phyloP scores from a whole-genome alignment of 1,139 yeast species.

The Yamadazyma trypodendri region DNA sequence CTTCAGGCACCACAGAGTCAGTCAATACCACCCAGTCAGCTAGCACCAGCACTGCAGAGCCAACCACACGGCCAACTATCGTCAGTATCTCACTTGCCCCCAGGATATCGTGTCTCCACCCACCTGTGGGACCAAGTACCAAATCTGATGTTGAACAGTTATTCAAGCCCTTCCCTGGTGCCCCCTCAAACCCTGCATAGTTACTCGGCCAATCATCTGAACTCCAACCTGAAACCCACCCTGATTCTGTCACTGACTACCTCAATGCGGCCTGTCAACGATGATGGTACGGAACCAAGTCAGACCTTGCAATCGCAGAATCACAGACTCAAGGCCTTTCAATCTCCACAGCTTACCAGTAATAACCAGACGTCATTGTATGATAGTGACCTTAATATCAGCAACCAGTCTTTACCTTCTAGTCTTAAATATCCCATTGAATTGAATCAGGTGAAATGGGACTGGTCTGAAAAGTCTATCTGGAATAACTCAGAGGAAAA shows the following conservation, averaged over 20 bases:
- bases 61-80: no score
- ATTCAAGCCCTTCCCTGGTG: not conserved
- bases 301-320: not conserved
- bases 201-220: not conserved
- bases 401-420: slow-evolving; percentile 13
- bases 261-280: not conserved
- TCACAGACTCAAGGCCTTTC: slow-evolving; percentile 5
- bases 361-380: slow-evolving; percentile 3
- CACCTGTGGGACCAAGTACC: not conserved
- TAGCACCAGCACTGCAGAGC: no score
- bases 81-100: no score
- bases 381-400: slow-evolving; percentile 10
- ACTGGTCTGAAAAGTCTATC: slow-evolving; percentile 14
- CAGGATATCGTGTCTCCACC: no score
- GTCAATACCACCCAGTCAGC: no score
- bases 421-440: slow-evolving; percentile 10
- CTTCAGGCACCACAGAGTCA: no score
- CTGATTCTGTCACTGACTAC: slow-evolving; percentile 5
- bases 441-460: slow-evolving; percentile 11
- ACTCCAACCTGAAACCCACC: not conserved
- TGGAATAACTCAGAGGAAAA: slow-evolving; percentile 15
- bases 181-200: not conserved
- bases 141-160: not conserved
- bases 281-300: not conserved
- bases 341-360: slow-evolving; percentile 8